A percentile compares a stretch with the other conserved stretches of the same genome.
phyloP scores from a whole-genome alignment of 352 stramenopile species.

The Blastocystis sp. region DNA sequence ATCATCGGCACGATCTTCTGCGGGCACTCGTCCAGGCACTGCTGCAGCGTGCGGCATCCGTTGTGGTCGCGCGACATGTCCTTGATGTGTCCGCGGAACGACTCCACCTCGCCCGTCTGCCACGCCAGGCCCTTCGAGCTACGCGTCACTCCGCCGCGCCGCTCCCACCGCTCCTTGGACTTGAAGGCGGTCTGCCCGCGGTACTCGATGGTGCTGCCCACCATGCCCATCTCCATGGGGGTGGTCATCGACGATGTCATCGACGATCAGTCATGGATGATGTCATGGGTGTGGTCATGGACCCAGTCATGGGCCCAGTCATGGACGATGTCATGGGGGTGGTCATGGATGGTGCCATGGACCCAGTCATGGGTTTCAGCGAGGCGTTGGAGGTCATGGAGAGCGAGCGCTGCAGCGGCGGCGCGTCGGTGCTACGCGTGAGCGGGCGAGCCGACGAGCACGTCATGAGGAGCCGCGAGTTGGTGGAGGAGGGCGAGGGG shows the following conservation, averaged over 20 bases:
- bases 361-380: neutral
- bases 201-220: neutral
- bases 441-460: neutral
- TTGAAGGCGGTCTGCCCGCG: conserved; percentile 3
- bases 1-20: conserved; percentile 86
- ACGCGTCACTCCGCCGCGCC: neutral
- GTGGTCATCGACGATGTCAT: no score
- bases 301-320: neutral
- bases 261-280: no score
- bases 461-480: conserved; percentile 9
- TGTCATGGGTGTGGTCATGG: no score
- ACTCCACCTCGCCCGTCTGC: conserved; percentile 53
- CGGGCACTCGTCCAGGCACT: conserved; percentile 89
- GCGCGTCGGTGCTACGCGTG: conserved; percentile 9
- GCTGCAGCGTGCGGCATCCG: conserved; percentile 90
- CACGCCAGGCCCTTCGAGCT: conserved; percentile 20
- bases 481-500: neutral
- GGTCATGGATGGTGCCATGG: no score
- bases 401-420: conserved; percentile 41
- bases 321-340: no score
- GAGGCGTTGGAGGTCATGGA: neutral
- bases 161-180: conserved; percentile 19
- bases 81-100: conserved; percentile 69
- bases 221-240: neutral
- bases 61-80: conserved; percentile 89